Conservation (phyloP, 148 eudicot species). For the Silene uniflora region DNA sequence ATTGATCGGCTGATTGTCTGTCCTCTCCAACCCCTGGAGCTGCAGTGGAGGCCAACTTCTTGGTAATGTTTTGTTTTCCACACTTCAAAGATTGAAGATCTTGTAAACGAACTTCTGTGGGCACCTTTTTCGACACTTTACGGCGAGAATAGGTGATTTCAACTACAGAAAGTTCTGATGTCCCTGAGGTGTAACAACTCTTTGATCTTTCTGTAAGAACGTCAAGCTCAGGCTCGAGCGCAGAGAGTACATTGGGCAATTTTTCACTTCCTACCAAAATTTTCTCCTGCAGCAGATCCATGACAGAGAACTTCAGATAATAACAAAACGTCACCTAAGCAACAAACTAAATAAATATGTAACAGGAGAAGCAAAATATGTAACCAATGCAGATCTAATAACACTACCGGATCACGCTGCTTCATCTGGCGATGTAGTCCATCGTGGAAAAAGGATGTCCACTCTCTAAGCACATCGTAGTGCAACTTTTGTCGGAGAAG, state of each 20-base stretch:
- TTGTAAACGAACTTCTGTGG: conserved; percentile 33
- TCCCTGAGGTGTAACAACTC: conserved; percentile 34
- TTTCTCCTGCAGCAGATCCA: conserved; percentile 41
- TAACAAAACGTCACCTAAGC: not conserved
- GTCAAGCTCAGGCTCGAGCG: conserved; percentile 21
- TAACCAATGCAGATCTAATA: conserved; percentile 16
- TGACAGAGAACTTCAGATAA: conserved; percentile 6
- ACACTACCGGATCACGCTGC: conserved; percentile 31
- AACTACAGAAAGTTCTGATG: conserved; percentile 33
- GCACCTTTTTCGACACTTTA: conserved; percentile 39
- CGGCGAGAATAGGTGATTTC: conserved; percentile 62
- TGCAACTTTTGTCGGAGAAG: conserved; percentile 66
- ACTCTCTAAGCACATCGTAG: conserved; percentile 57
- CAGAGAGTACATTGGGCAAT: conserved; percentile 16
- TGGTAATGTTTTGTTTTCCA: conserved; percentile 29
- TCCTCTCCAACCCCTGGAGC: conserved; percentile 21
- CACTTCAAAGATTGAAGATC: conserved; percentile 32
- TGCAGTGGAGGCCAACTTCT: conserved; percentile 22
- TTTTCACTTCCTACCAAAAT: conserved; percentile 24
- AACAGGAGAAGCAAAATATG: not conserved
- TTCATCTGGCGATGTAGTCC: conserved; percentile 32
- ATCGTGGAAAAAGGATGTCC: conserved; percentile 47
- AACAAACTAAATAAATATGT: not conserved
- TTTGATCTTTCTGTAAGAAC: conserved; percentile 37
- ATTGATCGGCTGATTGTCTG: conserved; percentile 30